Evolutionary conservation across 345 rosid species (phyloP).

Genomic region (Euphorbia lathyris): DNA sequence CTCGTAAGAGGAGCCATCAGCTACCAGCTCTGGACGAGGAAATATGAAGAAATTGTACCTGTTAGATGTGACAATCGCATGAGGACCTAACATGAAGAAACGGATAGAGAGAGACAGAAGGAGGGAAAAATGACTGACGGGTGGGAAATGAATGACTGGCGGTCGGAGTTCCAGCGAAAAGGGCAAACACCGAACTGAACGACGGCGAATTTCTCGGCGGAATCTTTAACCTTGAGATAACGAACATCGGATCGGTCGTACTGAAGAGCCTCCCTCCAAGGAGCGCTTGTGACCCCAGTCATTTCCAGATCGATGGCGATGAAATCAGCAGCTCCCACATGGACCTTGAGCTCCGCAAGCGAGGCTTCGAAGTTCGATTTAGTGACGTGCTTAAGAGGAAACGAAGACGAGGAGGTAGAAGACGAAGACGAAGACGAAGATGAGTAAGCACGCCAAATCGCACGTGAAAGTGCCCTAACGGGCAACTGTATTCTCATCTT

Average conservation of each 20-base stretch:
- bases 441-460: constrained; percentile 32
- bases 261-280: constrained; percentile 86
- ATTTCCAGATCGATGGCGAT: constrained; percentile 93
- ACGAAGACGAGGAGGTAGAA: constrained; percentile 51
- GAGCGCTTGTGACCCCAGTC: constrained; percentile 85
- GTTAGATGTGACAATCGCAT: constrained; percentile 6
- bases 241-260: constrained; percentile 72
- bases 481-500: constrained; percentile 10
- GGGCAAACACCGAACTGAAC: constrained; percentile 96
- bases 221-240: constrained; percentile 88
- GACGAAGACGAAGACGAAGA: constrained; percentile 34
- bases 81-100: background rate
- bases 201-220: constrained; percentile 93
- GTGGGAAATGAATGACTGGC: constrained; percentile 60
- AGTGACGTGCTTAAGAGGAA: constrained; percentile 77
- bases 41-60: constrained; percentile 89
- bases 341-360: constrained; percentile 49
- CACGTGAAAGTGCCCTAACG: background rate
- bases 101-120: background rate
- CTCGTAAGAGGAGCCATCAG: constrained; percentile 50
- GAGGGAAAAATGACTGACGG: constrained; percentile 48
- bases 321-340: constrained; percentile 74
- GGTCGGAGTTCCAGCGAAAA: constrained; percentile 75
- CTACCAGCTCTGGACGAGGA: constrained; percentile 60
- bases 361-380: constrained; percentile 70